Evolutionary conservation across 441 rosid genomes (phyloP).

Genomic region (Kokia cookei): DNA sequence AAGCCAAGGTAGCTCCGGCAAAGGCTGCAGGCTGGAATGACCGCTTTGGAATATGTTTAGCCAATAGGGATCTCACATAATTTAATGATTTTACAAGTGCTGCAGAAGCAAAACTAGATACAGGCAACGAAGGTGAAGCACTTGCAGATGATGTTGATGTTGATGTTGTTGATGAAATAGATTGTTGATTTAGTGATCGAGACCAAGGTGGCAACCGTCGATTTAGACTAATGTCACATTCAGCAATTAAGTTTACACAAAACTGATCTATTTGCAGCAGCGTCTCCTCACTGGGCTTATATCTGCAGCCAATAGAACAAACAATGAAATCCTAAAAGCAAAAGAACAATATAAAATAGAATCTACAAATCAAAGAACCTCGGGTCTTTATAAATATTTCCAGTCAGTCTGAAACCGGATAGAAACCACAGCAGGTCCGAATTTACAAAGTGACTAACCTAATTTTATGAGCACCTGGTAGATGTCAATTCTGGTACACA

Average conservation of each 20-base stretch:
- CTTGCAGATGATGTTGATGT: conserved; percentile 40
- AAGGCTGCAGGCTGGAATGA: conserved; percentile 88
- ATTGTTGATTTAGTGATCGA: conserved; percentile 40
- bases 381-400: conserved; percentile 6
- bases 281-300: conserved; percentile 94
- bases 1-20: conserved; percentile 72
- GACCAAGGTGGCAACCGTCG: conserved; percentile 47
- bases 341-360: background rate
- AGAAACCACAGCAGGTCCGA: conserved; percentile 1
- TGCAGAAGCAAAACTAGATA: conserved; percentile 80
- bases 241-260: conserved; percentile 70
- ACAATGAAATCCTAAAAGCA: conserved; percentile 10
- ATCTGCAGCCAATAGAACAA: conserved; percentile 45
- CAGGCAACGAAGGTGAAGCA: conserved; percentile 67
- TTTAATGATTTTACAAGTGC: conserved; percentile 89
- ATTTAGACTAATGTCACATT: conserved; percentile 63
- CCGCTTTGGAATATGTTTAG: conserved; percentile 75
- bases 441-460: background rate
- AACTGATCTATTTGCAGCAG: conserved; percentile 85
- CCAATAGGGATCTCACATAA: conserved; percentile 92
- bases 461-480: background rate
- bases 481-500: background rate
- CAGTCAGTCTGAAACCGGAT: background rate
- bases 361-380: background rate
- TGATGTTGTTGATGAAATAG: conserved; percentile 32